Conservation (phyloP, 441 rosid species). For the Corymbia citriodora region DNA sequence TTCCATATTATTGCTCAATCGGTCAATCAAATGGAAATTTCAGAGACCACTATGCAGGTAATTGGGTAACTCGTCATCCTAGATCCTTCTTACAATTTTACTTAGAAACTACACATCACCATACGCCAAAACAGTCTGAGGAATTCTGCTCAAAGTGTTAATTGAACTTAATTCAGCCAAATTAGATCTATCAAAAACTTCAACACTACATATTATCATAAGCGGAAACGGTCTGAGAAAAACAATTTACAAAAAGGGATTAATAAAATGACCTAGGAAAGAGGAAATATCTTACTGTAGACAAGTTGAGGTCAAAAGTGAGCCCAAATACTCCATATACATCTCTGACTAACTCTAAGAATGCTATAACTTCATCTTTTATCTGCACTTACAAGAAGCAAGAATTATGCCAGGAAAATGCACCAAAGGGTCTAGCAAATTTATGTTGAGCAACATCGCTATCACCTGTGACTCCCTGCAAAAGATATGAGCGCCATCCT, state of each 20-base stretch:
- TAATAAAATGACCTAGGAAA: neutral
- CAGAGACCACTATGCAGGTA: neutral
- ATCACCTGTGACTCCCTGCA: slow-evolving; percentile 83
- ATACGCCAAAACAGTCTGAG: neutral
- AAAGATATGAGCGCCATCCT: slow-evolving; percentile 98
- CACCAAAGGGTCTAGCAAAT: neutral
- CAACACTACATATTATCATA: neutral
- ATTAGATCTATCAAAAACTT: neutral
- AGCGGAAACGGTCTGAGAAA: neutral
- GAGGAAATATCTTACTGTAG: slow-evolving; percentile 56
- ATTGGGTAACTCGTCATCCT: neutral
- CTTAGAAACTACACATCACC: neutral
- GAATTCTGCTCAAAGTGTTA: neutral
- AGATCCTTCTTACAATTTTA: neutral
- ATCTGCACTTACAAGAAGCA: slow-evolving; percentile 42
- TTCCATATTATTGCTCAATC: neutral
- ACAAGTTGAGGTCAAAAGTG: slow-evolving; percentile 87
- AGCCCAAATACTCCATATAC: slow-evolving; percentile 68
- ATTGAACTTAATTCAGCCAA: neutral
- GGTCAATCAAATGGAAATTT: neutral
- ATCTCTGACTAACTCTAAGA: slow-evolving; percentile 74
- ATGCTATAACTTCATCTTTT: slow-evolving; percentile 79
- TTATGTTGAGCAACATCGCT: slow-evolving; percentile 1
- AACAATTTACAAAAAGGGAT: neutral
- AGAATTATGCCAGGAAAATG: slow-evolving; percentile 2